These are phyloP conservation scores for Neurospora sp. DNA, from an alignment of 495 filamentous ascomycete genomes.

Conservation along the genomic window DNA sequence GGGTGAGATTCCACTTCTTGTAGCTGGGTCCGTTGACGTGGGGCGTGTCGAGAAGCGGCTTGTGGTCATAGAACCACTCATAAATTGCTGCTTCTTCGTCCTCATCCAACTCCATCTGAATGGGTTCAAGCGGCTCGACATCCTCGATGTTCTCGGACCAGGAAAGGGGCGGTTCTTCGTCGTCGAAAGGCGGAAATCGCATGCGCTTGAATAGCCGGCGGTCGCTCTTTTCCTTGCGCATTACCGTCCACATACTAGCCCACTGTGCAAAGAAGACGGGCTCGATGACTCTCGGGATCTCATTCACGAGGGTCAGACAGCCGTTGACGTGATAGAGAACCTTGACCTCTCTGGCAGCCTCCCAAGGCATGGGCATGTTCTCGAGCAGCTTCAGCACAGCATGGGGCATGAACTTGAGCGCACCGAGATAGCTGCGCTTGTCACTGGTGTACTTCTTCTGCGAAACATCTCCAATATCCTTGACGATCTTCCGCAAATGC, in stretches of 20 bases:
- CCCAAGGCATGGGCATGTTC: slow-evolving; percentile 99
- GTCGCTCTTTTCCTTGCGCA: slow-evolving; percentile 97
- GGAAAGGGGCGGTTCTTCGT: slow-evolving; percentile 93
- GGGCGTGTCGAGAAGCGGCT: slow-evolving; percentile 79
- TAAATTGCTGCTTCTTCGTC: slow-evolving; percentile 83
- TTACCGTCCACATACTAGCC: slow-evolving; percentile 99
- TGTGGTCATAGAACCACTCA: slow-evolving; percentile 98
- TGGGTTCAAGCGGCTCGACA: slow-evolving; percentile 93
- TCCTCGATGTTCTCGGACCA: slow-evolving; percentile 99
- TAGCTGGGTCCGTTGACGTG: slow-evolving; percentile 97
- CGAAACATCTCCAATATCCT: slow-evolving; percentile 97
- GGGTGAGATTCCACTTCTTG: slow-evolving; percentile 85
- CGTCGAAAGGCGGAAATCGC: slow-evolving; percentile 98
- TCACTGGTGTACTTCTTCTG: slow-evolving; percentile 99
- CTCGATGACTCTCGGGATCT: slow-evolving; percentile 93
- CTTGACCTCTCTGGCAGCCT: slow-evolving; percentile 89
- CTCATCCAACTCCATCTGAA: slow-evolving; percentile 98
- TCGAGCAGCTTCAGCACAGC: slow-evolving; percentile 97
- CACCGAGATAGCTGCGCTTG: slow-evolving; percentile 95
- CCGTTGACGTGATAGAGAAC: slow-evolving; percentile 98
- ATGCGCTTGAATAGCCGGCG: slow-evolving; percentile 95
- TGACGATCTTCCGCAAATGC: slow-evolving; percentile 96
- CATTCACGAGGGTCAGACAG: slow-evolving; percentile 93
- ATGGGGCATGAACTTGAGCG: slow-evolving; percentile 98
- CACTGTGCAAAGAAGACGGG: slow-evolving; percentile 98